These are phyloP conservation scores for Lithohypha guttulata DNA, from an alignment of 2,329 filamentous ascomycete species.

Conservation along the genomic window DNA sequence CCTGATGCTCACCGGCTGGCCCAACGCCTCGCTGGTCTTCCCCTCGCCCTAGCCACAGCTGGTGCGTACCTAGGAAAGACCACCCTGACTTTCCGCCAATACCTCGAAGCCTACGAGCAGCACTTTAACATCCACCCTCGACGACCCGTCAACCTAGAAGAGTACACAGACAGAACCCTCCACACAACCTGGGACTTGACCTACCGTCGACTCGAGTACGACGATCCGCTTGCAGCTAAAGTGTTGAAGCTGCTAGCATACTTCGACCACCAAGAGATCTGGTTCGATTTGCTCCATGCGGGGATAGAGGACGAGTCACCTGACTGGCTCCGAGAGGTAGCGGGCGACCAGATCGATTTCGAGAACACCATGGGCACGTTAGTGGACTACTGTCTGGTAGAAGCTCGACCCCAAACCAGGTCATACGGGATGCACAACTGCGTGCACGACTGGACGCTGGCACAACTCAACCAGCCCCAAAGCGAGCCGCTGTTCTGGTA, in stretches of 20 bases:
- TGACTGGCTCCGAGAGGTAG: slow-evolving; percentile 18
- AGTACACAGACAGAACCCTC: slow-evolving; percentile 15
- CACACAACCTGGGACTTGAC: slow-evolving; percentile 20
- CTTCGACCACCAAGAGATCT: slow-evolving; percentile 36
- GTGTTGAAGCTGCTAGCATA: slow-evolving; percentile 35
- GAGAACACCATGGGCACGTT: slow-evolving; percentile 11
- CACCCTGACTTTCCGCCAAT: slow-evolving; percentile 29
- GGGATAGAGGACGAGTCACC: slow-evolving; percentile 7
- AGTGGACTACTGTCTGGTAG: slow-evolving; percentile 11
- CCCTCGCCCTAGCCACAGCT: slow-evolving; percentile 38
- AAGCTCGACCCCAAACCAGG: slow-evolving; percentile 2
- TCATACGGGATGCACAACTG: slow-evolving; percentile 15
- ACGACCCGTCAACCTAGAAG: slow-evolving; percentile 6
- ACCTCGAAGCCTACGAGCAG: slow-evolving; percentile 30
- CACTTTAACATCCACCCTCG: not conserved
- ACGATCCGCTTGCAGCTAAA: slow-evolving; percentile 21
- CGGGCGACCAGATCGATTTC: slow-evolving; percentile 10
- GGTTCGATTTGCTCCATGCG: slow-evolving; percentile 32
- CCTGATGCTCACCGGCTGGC: slow-evolving; percentile 22
- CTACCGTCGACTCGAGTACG: slow-evolving; percentile 9
- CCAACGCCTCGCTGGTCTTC: slow-evolving; percentile 33
- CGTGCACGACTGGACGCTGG: slow-evolving; percentile 17
- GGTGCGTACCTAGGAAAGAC: slow-evolving; percentile 35
- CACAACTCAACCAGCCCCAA: slow-evolving; percentile 8
- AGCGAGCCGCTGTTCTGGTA: slow-evolving; percentile 10